A percentile compares a stretch with the other conserved stretches of the same genome.
Conservation (phyloP, 192 early-diverging fungal species). For the Diversispora epigaea region DNA sequence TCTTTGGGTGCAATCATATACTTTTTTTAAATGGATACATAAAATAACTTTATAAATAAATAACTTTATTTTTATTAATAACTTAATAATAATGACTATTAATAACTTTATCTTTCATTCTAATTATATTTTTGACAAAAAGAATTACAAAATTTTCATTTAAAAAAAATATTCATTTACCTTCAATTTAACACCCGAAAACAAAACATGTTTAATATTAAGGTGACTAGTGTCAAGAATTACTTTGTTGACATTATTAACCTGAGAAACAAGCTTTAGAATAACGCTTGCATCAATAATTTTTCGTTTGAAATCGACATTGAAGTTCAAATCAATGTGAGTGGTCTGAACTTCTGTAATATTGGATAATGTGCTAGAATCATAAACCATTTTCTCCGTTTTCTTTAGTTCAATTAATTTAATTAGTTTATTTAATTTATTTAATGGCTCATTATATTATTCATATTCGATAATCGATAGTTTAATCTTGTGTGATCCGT, state of each 20-base stretch:
- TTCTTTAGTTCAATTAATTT: too few relatives aligned
- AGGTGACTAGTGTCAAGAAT: conserved; percentile 74
- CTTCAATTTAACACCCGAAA: conserved; percentile 31
- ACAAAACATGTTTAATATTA: conserved; percentile 46
- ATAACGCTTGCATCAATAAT: conserved; percentile 65
- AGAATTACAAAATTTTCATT: background rate
- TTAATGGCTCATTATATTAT: too few relatives aligned
- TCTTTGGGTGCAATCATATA: conserved; percentile 55
- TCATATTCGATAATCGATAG: too few relatives aligned
- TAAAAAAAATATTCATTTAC: conserved; percentile 1
- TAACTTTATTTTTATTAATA: too few relatives aligned
- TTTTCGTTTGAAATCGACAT: conserved; percentile 74
- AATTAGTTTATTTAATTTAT: too few relatives aligned
- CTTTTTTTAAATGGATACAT: conserved; percentile 38
- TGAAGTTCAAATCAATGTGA: conserved; percentile 75
- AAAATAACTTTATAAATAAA: too few relatives aligned
- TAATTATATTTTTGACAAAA: background rate
- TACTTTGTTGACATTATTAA: conserved; percentile 54
- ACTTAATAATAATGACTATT: too few relatives aligned
- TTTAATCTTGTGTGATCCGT: too few relatives aligned
- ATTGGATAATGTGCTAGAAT: conserved; percentile 87
- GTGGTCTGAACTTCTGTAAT: conserved; percentile 67
- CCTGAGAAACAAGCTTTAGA: conserved; percentile 58
- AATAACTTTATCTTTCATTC: too few relatives aligned
- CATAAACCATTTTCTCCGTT: conserved; percentile 55